Evolutionary conservation across 2,329 filamentous ascomycete species (phyloP), one percentile per base, ranked within the genome.

Genomic region (Fusarium pseudograminearum): DNA sequence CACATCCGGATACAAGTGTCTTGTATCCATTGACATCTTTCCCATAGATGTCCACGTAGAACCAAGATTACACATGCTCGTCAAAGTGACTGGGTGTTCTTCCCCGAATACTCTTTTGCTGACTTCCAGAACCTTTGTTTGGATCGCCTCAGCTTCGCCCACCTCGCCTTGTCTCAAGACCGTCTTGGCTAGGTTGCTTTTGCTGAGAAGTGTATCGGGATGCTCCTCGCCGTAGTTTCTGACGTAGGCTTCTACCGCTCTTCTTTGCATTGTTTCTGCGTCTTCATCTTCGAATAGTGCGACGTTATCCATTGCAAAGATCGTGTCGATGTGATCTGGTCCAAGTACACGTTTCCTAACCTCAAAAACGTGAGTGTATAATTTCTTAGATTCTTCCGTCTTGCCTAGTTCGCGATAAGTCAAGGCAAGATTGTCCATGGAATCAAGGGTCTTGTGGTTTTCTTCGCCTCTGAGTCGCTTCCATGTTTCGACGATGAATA

Each of bases 81-180:
- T 9, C 34, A 38, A n/a, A 20, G 34, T 38, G 18, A 38, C 1
- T 10, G 57, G 62, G 22, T 72, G 54, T 15, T 72, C 66, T 22
- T 61, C n/a, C 1, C 66, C 59, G 2, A 61, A 34, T 14, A 65
- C 12, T 24, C 22, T 54, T 33, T 61, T 58, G 3, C 33, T 46
- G 4, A 22, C 1, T 16, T 69, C 59, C 28, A 64, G 4, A 1
- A 46, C 41, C 6, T 64, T 4, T 2, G 15, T 12, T 1, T 54
- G 26, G 8, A 69, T 6, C 4, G 56, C 44, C 16, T 57, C 51
- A 14, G 65, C 66, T 16, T 67, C 44, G 8, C 24, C 11, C 1
- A 38, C 7, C 3, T 44, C 24, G 1, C 16, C 63, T 47, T 58
- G n/a, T 2, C 7, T 3, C 11, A 11, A 14, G 41, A 65, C 20